Evolutionary conservation across 352 stramenopile species (phyloP).

Genomic region (Phytophthora podocarpi): DNA sequence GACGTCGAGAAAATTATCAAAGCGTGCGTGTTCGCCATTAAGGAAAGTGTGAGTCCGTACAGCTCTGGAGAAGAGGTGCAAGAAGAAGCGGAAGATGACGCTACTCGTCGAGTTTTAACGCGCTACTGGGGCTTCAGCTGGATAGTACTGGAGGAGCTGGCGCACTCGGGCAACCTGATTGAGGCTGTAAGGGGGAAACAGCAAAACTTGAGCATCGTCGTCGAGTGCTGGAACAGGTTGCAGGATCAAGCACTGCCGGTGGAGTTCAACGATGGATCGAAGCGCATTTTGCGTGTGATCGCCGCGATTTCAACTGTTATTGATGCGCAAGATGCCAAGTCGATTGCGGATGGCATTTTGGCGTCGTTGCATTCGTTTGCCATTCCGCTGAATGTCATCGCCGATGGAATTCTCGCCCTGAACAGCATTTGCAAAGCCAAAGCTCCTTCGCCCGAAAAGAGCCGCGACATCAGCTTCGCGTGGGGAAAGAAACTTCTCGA

Average conservation of each 20-base stretch:
- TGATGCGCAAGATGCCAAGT: slow-evolving; percentile 73
- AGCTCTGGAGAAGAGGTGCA: slow-evolving; percentile 33
- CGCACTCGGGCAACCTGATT: slow-evolving; percentile 60
- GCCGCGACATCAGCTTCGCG: slow-evolving; percentile 60
- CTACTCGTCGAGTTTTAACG: slow-evolving; percentile 34
- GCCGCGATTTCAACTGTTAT: slow-evolving; percentile 76
- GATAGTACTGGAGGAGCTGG: slow-evolving; percentile 82
- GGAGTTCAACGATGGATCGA: slow-evolving; percentile 77
- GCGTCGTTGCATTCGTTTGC: slow-evolving; percentile 76
- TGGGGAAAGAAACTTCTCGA: slow-evolving; percentile 74
- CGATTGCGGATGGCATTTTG: slow-evolving; percentile 75
- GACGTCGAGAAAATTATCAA: slow-evolving; percentile 59
- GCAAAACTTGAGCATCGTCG: slow-evolving; percentile 66
- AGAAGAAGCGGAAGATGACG: slow-evolving; percentile 43
- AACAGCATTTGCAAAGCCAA: slow-evolving; percentile 84
- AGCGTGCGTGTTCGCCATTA: slow-evolving; percentile 68
- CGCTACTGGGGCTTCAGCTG: slow-evolving; percentile 85
- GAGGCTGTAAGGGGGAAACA: slow-evolving; percentile 60
- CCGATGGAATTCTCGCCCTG: slow-evolving; percentile 71
- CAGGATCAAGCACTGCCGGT: slow-evolving; percentile 67
- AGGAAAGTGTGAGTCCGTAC: slow-evolving; percentile 50
- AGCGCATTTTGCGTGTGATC: slow-evolving; percentile 85
- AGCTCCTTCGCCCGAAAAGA: slow-evolving; percentile 53
- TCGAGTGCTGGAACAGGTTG: slow-evolving; percentile 85
- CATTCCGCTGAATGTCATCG: slow-evolving; percentile 80